These are phyloP conservation scores for Aspergillus aculeatinus DNA, from an alignment of 2,329 filamentous ascomycete species.

Conservation along the genomic window DNA sequence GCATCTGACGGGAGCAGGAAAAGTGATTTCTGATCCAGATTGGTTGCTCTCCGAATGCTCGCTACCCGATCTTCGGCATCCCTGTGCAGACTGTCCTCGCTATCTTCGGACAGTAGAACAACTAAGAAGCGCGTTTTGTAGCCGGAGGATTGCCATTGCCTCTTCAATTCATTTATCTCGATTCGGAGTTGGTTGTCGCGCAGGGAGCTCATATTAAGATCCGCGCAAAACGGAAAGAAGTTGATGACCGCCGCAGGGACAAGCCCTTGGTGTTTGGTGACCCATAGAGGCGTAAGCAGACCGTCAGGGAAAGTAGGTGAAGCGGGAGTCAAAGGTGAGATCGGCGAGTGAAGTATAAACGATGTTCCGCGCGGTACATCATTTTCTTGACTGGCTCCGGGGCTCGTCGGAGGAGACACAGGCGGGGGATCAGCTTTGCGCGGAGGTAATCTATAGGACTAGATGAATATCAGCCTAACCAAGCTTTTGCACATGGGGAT, in stretches of 20 bases:
- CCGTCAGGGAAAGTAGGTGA: conserved; percentile 89
- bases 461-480: conserved; percentile 21
- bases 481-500: not conserved
- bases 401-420: conserved; percentile 49
- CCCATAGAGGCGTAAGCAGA: conserved; percentile 76
- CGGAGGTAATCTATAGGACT: conserved; percentile 58
- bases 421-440: conserved; percentile 62
- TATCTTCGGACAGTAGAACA: conserved; percentile 73
- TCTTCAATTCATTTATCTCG: conserved; percentile 77
- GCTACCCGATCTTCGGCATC: conserved; percentile 74
- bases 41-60: conserved; percentile 74
- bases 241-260: conserved; percentile 78
- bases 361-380: conserved; percentile 48
- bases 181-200: conserved; percentile 84
- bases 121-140: conserved; percentile 78
- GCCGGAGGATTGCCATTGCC: conserved; percentile 56
- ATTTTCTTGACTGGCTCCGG: conserved; percentile 50
- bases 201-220: conserved; percentile 71
- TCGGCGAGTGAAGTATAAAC: conserved; percentile 77
- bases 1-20: conserved; percentile 79
- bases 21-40: conserved; percentile 77
- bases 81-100: conserved; percentile 59
- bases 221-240: conserved; percentile 74
- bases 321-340: conserved; percentile 82
- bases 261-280: conserved; percentile 82